phyloP scores from a whole-genome alignment of 805 yeast species.

The Starmerella scarabaei region DNA sequence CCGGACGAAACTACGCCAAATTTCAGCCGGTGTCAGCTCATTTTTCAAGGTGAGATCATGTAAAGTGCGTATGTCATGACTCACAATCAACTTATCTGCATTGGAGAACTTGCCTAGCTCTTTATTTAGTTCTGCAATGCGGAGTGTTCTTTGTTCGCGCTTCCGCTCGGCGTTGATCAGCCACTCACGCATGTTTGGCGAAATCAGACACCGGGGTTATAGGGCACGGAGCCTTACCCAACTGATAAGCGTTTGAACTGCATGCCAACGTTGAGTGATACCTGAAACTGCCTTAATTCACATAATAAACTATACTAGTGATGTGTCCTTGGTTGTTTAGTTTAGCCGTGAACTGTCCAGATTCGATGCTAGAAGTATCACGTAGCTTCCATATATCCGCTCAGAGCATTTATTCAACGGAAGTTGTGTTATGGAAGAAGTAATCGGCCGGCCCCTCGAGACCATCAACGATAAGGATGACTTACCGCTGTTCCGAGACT shows the following conservation, averaged over 20 bases:
- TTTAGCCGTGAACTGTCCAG: too few relatives aligned
- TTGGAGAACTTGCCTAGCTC: not conserved
- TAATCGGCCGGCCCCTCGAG: not conserved
- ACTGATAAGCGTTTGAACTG: too few relatives aligned
- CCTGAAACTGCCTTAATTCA: too few relatives aligned
- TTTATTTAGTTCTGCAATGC: not conserved
- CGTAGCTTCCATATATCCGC: too few relatives aligned
- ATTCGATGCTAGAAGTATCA: too few relatives aligned
- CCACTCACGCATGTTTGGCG: not conserved
- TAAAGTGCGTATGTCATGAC: not conserved
- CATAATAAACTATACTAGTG: too few relatives aligned
- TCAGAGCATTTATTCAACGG: too few relatives aligned
- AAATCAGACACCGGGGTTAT: too few relatives aligned
- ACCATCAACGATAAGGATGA: constrained; percentile 3
- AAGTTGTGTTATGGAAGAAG: not conserved
- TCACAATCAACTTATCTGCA: not conserved
- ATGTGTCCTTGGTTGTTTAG: too few relatives aligned
- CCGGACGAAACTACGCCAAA: constrained; percentile 49
- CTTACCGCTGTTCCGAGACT: constrained; percentile 23
- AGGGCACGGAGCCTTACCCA: too few relatives aligned
- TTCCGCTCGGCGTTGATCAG: not conserved
- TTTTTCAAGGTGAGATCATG: not conserved
- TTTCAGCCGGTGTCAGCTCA: constrained; percentile 37
- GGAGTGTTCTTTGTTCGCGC: not conserved
- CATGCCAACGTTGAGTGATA: too few relatives aligned